Percentiles rank a stretch among this genome's conserved stretches.
Evolutionary conservation across 2,329 filamentous ascomycete genomes (phyloP).

Genomic region (Apiospora koreana): DNA sequence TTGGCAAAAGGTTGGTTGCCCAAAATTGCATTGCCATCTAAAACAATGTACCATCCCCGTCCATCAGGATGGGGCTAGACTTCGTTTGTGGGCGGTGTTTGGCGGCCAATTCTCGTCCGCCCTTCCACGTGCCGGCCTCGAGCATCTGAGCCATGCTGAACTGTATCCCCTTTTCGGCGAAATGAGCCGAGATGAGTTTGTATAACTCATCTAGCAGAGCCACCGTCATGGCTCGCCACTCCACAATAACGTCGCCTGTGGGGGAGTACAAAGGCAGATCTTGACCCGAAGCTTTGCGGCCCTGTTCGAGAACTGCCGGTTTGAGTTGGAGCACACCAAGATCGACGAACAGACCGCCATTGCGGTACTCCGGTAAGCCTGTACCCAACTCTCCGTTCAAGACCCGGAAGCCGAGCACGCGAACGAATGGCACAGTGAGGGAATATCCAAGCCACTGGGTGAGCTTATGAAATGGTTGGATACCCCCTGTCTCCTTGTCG

Average conservation of each 20-base stretch:
- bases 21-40: conserved; percentile 33
- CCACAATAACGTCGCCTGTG: conserved; percentile 77
- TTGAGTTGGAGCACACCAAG: conserved; percentile 81
- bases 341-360: conserved; percentile 85
- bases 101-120: conserved; percentile 77
- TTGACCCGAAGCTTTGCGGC: conserved; percentile 59
- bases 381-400: conserved; percentile 81
- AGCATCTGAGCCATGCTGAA: conserved; percentile 85
- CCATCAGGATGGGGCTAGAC: conserved; percentile 80
- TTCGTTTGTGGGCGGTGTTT: conserved; percentile 77
- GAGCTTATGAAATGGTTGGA: conserved; percentile 90
- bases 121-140: conserved; percentile 98
- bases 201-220: conserved; percentile 73
- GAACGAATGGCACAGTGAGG: conserved; percentile 87
- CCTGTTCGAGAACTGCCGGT: conserved; percentile 66
- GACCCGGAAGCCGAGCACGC: conserved; percentile 77
- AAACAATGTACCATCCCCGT: conserved; percentile 80
- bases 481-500: conserved; percentile 64
- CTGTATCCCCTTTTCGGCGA: conserved; percentile 66
- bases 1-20: background rate
- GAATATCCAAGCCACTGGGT: conserved; percentile 96
- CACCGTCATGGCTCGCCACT: conserved; percentile 76
- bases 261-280: conserved; percentile 74
- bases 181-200: conserved; percentile 65
- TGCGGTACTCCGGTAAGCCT: conserved; percentile 88